Evolutionary conservation across 139 green algal species (phyloP).

Genomic region (Chlamydomonas applanata): DNA sequence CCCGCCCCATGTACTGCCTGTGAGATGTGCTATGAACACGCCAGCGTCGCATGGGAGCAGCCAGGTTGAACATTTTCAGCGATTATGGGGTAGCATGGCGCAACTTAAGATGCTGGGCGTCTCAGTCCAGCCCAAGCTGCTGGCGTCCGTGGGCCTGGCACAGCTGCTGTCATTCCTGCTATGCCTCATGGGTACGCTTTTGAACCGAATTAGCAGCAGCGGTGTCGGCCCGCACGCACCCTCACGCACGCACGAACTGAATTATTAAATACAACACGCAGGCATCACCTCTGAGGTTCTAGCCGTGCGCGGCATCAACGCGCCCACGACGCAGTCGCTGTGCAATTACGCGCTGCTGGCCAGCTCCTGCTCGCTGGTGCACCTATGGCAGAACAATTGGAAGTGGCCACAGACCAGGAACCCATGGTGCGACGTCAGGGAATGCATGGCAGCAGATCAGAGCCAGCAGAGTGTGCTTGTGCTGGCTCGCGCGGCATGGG

Average conservation of each 20-base stretch:
- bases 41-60: no score
- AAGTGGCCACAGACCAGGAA: conserved; percentile 8
- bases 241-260: not conserved
- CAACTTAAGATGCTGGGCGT: not conserved
- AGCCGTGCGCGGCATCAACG: conserved; percentile 42
- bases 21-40: no score
- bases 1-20: no score
- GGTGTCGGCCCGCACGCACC: not conserved
- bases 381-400: not conserved
- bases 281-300: conserved; percentile 50
- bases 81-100: not conserved
- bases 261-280: not conserved
- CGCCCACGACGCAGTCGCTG: conserved; percentile 59
- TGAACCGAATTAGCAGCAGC: not conserved
- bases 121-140: not conserved
- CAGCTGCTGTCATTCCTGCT: conserved; percentile 58
- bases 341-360: conserved; percentile 71
- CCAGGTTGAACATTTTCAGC: not conserved
- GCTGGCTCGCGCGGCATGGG: no score
- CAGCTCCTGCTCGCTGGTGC: not conserved
- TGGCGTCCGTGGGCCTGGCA: conserved; percentile 36
- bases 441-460: no score
- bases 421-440: no score
- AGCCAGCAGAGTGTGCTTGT: no score
- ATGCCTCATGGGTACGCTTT: conserved; percentile 40